Evolutionary conservation across 164 flowering plant species (phyloP), one percentile per base, ranked within the genome.

Genomic region (Paratinospora sagittata): DNA sequence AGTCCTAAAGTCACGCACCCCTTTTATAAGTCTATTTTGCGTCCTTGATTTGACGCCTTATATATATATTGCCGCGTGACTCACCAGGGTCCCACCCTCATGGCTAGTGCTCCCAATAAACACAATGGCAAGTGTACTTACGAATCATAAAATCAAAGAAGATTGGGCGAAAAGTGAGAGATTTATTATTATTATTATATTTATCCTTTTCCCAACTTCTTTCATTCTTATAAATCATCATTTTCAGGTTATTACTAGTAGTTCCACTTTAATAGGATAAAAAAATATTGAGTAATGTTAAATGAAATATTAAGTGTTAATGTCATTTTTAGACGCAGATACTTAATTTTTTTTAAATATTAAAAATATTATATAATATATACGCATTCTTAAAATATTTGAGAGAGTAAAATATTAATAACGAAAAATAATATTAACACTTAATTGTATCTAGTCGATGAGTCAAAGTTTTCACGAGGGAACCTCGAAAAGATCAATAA

Each of bases 91-190:
- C 58, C 58, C 19, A n/a, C 14, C 14, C 14, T 11, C 13, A 11
- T 43, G 6, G 0, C 58, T 52, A 17, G 58, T 52, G 58, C 58
- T 14, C 58, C 17, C 58, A 52, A 52, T 52, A 21, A 52, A 52
- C 57, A 49, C 57, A 16, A 16, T 14, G 57, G 8, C 2, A 24
- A n/a, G 63, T 60, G 63, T 60, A 26, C 27, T 60, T 26, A 23
- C 27, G 30, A 60, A 60, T 60, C 63, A 60, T 60, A 60, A 0
- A 26, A 26, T 60, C 27, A 17, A 26, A 13, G 63, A 60, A 60
- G 63, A 60, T 60, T 60, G 63, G 63, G 21, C 63, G 14, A 23
- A 60, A 60, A 60, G 63, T 60, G 63, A 60, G 30, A 60, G 63
- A 60, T 60, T 60, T 60, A 12, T 60, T 6, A 23, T 60, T 5